These are phyloP conservation scores for Cystobasidium slooffiae DNA, from an alignment of 1,284 basidiomycete genomes.

Conservation along the genomic window DNA sequence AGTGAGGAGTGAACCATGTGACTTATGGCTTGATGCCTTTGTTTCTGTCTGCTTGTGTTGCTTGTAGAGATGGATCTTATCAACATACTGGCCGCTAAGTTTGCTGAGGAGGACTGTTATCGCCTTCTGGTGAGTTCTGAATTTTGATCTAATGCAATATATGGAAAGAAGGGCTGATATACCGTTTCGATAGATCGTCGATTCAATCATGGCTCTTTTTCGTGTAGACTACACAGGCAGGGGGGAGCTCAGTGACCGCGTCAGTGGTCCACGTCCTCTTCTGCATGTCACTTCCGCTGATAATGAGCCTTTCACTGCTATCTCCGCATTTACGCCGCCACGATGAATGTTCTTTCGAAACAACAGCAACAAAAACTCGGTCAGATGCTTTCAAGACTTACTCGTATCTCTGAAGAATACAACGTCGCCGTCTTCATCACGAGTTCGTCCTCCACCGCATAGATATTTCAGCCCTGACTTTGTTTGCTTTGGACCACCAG, in stretches of 20 bases:
- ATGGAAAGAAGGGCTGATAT: too few relatives aligned
- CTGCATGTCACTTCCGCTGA: too few relatives aligned
- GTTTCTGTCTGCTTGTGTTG: slow-evolving; percentile 40
- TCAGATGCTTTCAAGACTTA: slow-evolving; percentile 85
- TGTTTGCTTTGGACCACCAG: not conserved
- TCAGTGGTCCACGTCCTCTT: slow-evolving; percentile 71
- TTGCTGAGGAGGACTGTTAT: slow-evolving; percentile 51
- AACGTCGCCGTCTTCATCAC: slow-evolving; percentile 85
- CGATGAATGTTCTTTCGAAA: not conserved
- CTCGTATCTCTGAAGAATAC: slow-evolving; percentile 56
- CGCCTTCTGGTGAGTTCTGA: slow-evolving; percentile 65
- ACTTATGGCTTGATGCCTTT: not conserved
- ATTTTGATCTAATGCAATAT: too few relatives aligned
- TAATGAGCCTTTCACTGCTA: not conserved
- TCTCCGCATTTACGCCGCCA: not conserved
- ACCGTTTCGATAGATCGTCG: too few relatives aligned
- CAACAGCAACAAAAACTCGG: slow-evolving; percentile 58
- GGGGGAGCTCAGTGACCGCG: slow-evolving; percentile 88
- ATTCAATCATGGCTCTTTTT: slow-evolving; percentile 94
- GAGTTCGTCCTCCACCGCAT: slow-evolving; percentile 56
- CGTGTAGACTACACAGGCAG: slow-evolving; percentile 88
- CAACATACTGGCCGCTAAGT: slow-evolving; percentile 71
- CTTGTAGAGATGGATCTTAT: slow-evolving; percentile 77
- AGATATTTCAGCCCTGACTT: not conserved
- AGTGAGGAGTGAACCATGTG: too few relatives aligned